Evolutionary conservation across 1,284 basidiomycete species (phyloP), one percentile per base, ranked within the genome.

Genomic region (Anthracocystis panici-leucophaei): DNA sequence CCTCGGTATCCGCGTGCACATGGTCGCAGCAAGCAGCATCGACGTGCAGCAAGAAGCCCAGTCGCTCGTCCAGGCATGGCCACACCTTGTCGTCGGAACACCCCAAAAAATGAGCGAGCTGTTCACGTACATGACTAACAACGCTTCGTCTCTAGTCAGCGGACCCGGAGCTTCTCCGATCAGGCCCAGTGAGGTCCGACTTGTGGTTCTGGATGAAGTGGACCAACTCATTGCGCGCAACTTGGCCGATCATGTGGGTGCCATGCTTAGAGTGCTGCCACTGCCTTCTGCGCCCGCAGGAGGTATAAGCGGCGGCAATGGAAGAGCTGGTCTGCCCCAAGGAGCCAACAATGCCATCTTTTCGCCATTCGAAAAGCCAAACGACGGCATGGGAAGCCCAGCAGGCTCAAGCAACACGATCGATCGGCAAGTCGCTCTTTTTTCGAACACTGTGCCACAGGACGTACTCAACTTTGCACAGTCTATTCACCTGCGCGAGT

Each of bases 221-320:
- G 96, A 99, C 84, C 97, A 98, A 85, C 87, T 99, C 72, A 97
- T 99, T 83, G 95, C 96, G 9, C 91, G 96, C 58, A 98, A 98
- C 84, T 87, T 98, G 63, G 94, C 97, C 78, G 96, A 99, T 65
- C 93, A 92, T 83, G 95, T 99, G 23, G 91, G 94, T 85, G 93
- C 91, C 78, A 92, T 98, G 78, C 92, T 95, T 77, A 93, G 94
- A 71, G 87, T 95, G 44, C 88, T 99, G 20, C 96, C 95, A 20
- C 89, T 91, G 11, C 91, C 94, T 14, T 46, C 72, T 1, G 54
- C 69, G 5, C 49, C 60, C 6, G 35, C 50, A 21, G 23, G 40
- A 21, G 23, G 40, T 23, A 2, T 29, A 20, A 33, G 10, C 48
- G 49, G 12, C 12, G 53, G 3, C 25, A 44, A 48, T 11, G 56